Conservation (phyloP, 2,329 filamentous ascomycete species). For the Aschersonia sp. region DNA sequence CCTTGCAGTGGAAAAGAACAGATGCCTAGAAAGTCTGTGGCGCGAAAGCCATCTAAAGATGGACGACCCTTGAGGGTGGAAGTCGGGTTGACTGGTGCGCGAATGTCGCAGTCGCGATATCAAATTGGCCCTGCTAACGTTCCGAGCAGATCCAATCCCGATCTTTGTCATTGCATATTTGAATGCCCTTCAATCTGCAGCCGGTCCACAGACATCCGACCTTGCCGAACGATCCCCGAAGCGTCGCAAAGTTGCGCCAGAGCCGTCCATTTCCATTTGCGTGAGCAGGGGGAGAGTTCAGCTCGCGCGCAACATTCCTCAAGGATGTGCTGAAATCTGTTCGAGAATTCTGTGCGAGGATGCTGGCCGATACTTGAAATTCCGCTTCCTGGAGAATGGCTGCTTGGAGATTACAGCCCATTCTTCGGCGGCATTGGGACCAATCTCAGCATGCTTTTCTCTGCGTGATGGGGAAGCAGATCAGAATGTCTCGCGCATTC, state of each 20-base stretch:
- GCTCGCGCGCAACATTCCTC: slow-evolving; percentile 12
- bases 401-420: slow-evolving; percentile 8
- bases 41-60: background rate
- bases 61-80: slow-evolving; percentile 1
- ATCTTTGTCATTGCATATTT: slow-evolving; percentile 10
- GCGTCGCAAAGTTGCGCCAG: slow-evolving; percentile 14
- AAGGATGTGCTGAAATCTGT: slow-evolving; percentile 3
- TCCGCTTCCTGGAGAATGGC: slow-evolving; percentile 6
- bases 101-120: background rate
- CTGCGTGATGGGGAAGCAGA: slow-evolving; percentile 10
- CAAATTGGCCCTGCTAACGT: background rate
- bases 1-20: background rate
- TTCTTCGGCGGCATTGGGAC: slow-evolving; percentile 2
- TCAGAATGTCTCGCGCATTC: slow-evolving; percentile 7
- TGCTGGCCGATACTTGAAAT: slow-evolving; percentile 9
- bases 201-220: slow-evolving; percentile 2
- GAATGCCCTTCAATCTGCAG: slow-evolving; percentile 7
- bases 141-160: slow-evolving; percentile 11
- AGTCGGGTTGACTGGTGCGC: slow-evolving; percentile 13
- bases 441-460: slow-evolving; percentile 7
- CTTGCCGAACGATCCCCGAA: slow-evolving; percentile 12
- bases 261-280: slow-evolving; percentile 9
- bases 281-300: slow-evolving; percentile 11
- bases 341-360: slow-evolving; percentile 5
- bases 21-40: slow-evolving; percentile 3